Evolutionary conservation across 768 basidiomycete species (phyloP).

Genomic region (Trametes sanguinea): DNA sequence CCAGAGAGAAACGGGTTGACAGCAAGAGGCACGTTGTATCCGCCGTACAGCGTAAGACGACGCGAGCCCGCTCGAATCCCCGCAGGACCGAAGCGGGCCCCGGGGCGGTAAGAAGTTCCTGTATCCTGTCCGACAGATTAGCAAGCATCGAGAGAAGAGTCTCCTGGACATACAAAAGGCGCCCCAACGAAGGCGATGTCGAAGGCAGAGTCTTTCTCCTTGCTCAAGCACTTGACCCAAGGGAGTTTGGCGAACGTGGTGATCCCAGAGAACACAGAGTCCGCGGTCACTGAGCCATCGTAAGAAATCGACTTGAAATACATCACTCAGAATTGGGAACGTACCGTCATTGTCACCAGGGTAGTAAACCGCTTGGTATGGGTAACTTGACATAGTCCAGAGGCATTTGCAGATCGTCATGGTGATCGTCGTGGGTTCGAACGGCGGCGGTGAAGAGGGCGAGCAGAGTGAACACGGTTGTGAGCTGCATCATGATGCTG

Average conservation of each 20-base stretch:
- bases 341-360: constrained; percentile 61
- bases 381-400: constrained; percentile 70
- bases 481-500: constrained; percentile 23
- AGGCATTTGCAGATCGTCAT: constrained; percentile 58
- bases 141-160: neutral
- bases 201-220: constrained; percentile 55
- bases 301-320: constrained; percentile 28
- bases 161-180: constrained; percentile 56
- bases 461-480: constrained; percentile 21
- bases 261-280: constrained; percentile 81
- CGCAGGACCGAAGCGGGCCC: constrained; percentile 84
- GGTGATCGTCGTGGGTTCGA: constrained; percentile 39
- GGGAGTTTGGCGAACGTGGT: constrained; percentile 88
- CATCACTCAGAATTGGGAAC: neutral
- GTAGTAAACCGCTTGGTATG: constrained; percentile 56
- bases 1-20: constrained; percentile 74
- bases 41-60: constrained; percentile 71
- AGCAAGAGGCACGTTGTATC: constrained; percentile 74
- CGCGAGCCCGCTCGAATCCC: constrained; percentile 82
- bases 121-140: constrained; percentile 50
- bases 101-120: constrained; percentile 76
- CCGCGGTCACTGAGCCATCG: constrained; percentile 57
- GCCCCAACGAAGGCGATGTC: constrained; percentile 86
- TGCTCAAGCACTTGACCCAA: constrained; percentile 76
- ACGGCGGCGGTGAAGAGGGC: constrained; percentile 31